These are phyloP conservation scores for Mycena citricolor DNA, from an alignment of 1,284 basidiomycete species.

Conservation along the genomic window DNA sequence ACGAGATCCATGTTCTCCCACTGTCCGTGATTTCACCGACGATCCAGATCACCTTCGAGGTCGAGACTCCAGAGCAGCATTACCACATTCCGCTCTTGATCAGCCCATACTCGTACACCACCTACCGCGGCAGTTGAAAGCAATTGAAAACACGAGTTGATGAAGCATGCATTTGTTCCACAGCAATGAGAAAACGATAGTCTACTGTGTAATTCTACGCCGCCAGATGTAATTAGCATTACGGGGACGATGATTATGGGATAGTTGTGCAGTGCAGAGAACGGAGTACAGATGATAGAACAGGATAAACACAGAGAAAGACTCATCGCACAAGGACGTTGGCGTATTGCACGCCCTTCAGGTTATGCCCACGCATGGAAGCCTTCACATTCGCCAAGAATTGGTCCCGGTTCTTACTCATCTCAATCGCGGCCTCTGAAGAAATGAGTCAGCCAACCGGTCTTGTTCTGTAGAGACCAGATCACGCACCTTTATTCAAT, in stretches of 20 bases:
- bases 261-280: slow-evolving; percentile 19
- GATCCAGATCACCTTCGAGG: slow-evolving; percentile 82
- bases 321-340: slow-evolving; percentile 57
- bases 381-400: slow-evolving; percentile 82
- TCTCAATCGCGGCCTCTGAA: slow-evolving; percentile 91
- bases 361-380: slow-evolving; percentile 77
- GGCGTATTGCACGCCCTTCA: slow-evolving; percentile 80
- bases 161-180: slow-evolving; percentile 20
- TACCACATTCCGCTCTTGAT: slow-evolving; percentile 91
- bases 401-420: slow-evolving; percentile 79
- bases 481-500: slow-evolving; percentile 87
- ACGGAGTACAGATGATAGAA: slow-evolving; percentile 28
- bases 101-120: slow-evolving; percentile 91
- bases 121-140: slow-evolving; percentile 79
- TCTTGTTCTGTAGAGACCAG: slow-evolving; percentile 3
- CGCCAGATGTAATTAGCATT: slow-evolving; percentile 38
- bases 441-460: slow-evolving; percentile 6
- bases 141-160: slow-evolving; percentile 49
- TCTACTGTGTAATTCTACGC: slow-evolving; percentile 30
- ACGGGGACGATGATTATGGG: slow-evolving; percentile 27
- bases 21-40: slow-evolving; percentile 85
- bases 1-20: slow-evolving; percentile 88
- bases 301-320: slow-evolving; percentile 24
- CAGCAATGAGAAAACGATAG: slow-evolving; percentile 26
- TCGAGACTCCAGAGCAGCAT: slow-evolving; percentile 72